Evolutionary conservation across 2,329 filamentous ascomycete species (phyloP).

Genomic region (Salinomyces thailandicus): DNA sequence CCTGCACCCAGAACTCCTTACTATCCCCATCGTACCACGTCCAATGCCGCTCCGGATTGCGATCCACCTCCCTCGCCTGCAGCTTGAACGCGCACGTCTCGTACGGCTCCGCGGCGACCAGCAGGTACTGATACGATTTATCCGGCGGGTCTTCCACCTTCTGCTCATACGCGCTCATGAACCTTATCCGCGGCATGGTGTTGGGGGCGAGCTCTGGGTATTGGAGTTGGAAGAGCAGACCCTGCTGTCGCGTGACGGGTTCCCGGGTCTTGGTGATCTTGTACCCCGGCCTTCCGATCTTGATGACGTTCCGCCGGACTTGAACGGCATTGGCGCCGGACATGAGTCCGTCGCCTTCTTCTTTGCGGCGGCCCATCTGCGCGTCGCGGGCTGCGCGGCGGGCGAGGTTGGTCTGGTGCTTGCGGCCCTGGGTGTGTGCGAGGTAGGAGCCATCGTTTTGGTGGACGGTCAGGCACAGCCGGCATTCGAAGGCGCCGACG

Average conservation of each 20-base stretch:
- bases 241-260: slow-evolving; percentile 76
- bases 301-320: slow-evolving; percentile 73
- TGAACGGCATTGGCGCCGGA: slow-evolving; percentile 61
- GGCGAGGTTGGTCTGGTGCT: slow-evolving; percentile 97
- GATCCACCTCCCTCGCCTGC: slow-evolving; percentile 84
- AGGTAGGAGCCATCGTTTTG: slow-evolving; percentile 99
- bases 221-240: slow-evolving; percentile 89
- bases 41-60: slow-evolving; percentile 79
- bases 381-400: slow-evolving; percentile 91
- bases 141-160: slow-evolving; percentile 85
- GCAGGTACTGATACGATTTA: slow-evolving; percentile 85
- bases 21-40: slow-evolving; percentile 90
- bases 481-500: slow-evolving; percentile 94
- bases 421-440: slow-evolving; percentile 94
- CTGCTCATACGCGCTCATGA: slow-evolving; percentile 97
- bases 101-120: slow-evolving; percentile 94
- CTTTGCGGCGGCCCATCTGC: slow-evolving; percentile 62
- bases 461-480: slow-evolving; percentile 92
- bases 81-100: slow-evolving; percentile 97
- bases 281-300: slow-evolving; percentile 93
- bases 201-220: slow-evolving; percentile 80
- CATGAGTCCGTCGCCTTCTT: slow-evolving; percentile 45
- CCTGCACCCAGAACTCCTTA: slow-evolving; percentile 95
- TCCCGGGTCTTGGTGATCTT: slow-evolving; percentile 96
- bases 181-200: slow-evolving; percentile 71